A percentile compares a stretch with the other conserved stretches of the same genome.
Conservation (phyloP, 2,329 filamentous ascomycete species). For the Ceratocystis diversiconidia region DNA sequence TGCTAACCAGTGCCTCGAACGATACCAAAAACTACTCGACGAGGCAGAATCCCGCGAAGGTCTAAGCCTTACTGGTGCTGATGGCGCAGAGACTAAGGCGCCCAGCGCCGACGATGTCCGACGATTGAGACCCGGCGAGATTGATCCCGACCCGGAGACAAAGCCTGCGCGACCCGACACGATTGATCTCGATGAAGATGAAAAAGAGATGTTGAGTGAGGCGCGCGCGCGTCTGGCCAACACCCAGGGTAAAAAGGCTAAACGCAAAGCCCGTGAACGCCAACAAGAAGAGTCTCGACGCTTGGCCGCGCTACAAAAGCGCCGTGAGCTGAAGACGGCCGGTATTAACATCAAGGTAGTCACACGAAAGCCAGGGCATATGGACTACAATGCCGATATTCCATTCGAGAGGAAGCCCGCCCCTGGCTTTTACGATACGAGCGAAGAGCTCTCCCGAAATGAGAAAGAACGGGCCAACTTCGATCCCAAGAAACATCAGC, state of each 20-base stretch:
- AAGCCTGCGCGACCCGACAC: conserved; percentile 93
- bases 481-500: conserved; percentile 82
- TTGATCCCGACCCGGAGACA: conserved; percentile 93
- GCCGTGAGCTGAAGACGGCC: conserved; percentile 88
- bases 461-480: conserved; percentile 74
- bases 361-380: conserved; percentile 84
- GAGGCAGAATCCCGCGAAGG: conserved; percentile 87
- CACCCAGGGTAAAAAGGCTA: conserved; percentile 97
- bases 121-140: conserved; percentile 74
- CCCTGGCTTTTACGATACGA: conserved; percentile 83
- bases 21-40: conserved; percentile 91
- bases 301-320: conserved; percentile 81
- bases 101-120: conserved; percentile 88
- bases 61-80: conserved; percentile 69
- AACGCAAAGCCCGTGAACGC: conserved; percentile 87
- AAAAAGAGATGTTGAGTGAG: conserved; percentile 98
- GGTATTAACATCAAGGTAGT: conserved; percentile 96
- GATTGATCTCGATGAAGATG: conserved; percentile 95
- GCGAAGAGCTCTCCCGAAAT: conserved; percentile 65
- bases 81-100: conserved; percentile 72
- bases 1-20: conserved; percentile 90
- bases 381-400: conserved; percentile 99
- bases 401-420: conserved; percentile 90
- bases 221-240: conserved; percentile 91
- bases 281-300: conserved; percentile 90